phyloP scores from a whole-genome alignment of 2,329 filamentous ascomycete species.

The Hypoxylon sp. region DNA sequence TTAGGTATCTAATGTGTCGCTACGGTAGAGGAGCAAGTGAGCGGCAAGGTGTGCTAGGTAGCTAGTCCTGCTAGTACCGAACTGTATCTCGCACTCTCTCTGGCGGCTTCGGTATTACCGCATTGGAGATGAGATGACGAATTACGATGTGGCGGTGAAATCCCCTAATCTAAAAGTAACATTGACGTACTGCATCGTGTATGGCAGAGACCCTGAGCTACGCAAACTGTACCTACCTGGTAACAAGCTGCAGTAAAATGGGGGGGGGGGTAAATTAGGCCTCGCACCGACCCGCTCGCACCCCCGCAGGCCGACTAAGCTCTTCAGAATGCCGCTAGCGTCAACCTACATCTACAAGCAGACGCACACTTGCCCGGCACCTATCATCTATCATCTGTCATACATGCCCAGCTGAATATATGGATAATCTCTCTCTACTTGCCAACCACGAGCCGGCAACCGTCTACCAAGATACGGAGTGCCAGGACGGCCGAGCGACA shows the following conservation, averaged over 20 bases:
- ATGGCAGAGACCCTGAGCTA: too few species aligned
- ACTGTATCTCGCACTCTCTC: too few species aligned
- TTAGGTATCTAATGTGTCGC: too few species aligned
- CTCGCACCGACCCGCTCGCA: too few species aligned
- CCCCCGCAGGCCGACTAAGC: conserved; percentile 33
- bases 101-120: not conserved
- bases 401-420: too few species aligned
- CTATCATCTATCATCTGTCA: too few species aligned
- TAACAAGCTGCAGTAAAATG: not conserved
- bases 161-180: conserved; percentile 10
- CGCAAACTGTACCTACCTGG: too few species aligned
- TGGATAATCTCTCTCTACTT: too few species aligned
- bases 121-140: not conserved
- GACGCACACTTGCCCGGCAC: too few species aligned
- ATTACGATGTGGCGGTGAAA: conserved; percentile 10
- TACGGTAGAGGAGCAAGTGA: not conserved
- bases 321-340: conserved; percentile 35
- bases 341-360: too few species aligned
- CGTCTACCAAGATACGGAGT: conserved; percentile 5
- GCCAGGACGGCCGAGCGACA: not conserved
- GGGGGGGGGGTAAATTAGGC: conserved; percentile 8
- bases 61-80: too few species aligned
- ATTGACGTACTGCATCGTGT: conserved; percentile 9
- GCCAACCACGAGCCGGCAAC: not conserved
- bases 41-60: not conserved